Evolutionary conservation across 129 eudicot species (phyloP), one percentile per base, ranked within the genome.

Genomic region (Cynara cardunculus): DNA sequence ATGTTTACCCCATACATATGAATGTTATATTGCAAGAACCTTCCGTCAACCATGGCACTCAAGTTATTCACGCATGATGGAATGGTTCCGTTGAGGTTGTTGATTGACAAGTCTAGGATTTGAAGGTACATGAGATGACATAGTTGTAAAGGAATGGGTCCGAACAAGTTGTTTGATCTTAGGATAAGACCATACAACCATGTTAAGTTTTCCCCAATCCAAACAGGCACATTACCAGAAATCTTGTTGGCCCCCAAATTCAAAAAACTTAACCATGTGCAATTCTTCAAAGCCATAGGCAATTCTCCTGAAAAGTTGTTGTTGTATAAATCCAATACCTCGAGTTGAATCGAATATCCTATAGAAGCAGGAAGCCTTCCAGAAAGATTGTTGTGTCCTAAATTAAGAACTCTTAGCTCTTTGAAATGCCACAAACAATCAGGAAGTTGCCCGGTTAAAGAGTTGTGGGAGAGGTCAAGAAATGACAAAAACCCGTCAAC

Each of bases 71-170:
- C 1, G 46, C 85, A 82, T 13, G 39, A 32, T 8, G 85, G 82
- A 3, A 85, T 80, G 34, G 28, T 81, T 72, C 83, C 88, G n/a
- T n/a, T n/a, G n/a, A n/a, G n/a, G n/a, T n/a, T n/a, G n/a, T n/a
- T n/a, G n/a, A n/a, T n/a, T n/a, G 81, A 82, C 28, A 82, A 22
- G 49, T 82, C 85, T 21, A 82, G 59, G 24, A 82, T 41, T 76
- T 82, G 85, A 76, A 76, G 73, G 69, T 70, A 11, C 13, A 14
- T 27, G 2, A 82, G 62, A 4, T 39, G 19, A 82, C 86, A 76
- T n/a, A 87, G 11, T 5, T 28, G 70, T 72, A 28, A 56, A 64
- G 91, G 82, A 1, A 85, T 21, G 22, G 59, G 41, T 59, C 88
- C 82, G 5, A 0, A 1, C 8, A 85, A 85, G 0, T 46, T 6